Percentiles rank a stretch among this genome's conserved stretches.
Evolutionary conservation across 2,329 filamentous ascomycete genomes (phyloP).

Genomic region (Emmonsiellopsis sp.): DNA sequence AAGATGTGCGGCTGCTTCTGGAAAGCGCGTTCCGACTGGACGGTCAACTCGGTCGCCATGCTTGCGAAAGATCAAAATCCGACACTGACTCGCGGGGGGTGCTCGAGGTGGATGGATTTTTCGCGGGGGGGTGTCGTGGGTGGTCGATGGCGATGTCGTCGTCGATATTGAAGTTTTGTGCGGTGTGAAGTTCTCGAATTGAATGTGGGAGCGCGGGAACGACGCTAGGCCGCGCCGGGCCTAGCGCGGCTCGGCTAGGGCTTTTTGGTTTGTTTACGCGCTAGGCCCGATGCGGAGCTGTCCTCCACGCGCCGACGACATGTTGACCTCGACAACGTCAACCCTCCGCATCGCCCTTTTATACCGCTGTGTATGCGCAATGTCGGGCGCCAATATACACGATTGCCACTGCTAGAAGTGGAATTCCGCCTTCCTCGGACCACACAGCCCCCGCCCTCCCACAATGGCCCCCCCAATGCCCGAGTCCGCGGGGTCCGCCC

Average conservation of each 20-base stretch:
- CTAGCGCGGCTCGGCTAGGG: conserved; percentile 31
- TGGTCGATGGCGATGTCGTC: conserved; percentile 29
- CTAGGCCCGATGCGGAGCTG: conserved; percentile 22
- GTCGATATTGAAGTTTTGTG: conserved; percentile 24
- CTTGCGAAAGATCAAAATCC: conserved; percentile 42
- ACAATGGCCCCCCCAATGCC: conserved; percentile 25
- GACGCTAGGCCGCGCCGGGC: conserved; percentile 21
- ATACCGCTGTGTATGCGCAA: background rate
- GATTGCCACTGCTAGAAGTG: background rate
- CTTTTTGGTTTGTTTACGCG: conserved; percentile 34
- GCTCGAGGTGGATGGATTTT: conserved; percentile 19
- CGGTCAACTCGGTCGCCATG: conserved; percentile 98
- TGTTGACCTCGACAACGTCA: background rate
- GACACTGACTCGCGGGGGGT: conserved; percentile 25
- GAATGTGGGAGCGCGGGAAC: conserved; percentile 28
- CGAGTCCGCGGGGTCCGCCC: conserved; percentile 23
- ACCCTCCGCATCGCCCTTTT: background rate
- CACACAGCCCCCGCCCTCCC: background rate
- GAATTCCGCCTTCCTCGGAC: background rate
- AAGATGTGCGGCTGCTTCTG: conserved; percentile 99
- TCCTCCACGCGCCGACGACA: background rate
- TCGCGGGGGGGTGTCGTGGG: conserved; percentile 10
- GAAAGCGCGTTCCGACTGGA: conserved; percentile 99
- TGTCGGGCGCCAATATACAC: background rate
- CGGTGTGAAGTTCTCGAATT: conserved; percentile 25